Percentiles rank a stretch among this genome's conserved stretches.
Conservation (phyloP, 108 stramenopile species). For the Halocafeteria seosinensis region DNA sequence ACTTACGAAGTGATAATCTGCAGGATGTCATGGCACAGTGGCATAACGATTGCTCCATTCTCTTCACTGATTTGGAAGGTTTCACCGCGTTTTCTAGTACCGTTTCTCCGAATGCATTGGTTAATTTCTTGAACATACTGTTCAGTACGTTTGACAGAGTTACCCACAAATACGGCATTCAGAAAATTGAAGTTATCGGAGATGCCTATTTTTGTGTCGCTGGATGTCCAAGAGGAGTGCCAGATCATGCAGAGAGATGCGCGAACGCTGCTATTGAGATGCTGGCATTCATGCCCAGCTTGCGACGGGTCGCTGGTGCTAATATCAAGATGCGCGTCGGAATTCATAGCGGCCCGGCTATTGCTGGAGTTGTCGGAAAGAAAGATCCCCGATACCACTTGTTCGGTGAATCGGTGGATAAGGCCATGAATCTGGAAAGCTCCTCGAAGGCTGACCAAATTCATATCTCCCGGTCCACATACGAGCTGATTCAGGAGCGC, state of each 20-base stretch:
- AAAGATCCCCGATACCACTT: not conserved
- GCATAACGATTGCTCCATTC: too few relatives aligned
- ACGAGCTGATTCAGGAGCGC: too few relatives aligned
- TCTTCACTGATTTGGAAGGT: slow-evolving; percentile 26
- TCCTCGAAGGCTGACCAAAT: too few relatives aligned
- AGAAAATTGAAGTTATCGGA: slow-evolving; percentile 33
- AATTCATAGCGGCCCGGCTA: not conserved
- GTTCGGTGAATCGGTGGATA: too few relatives aligned
- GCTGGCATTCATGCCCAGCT: too few relatives aligned
- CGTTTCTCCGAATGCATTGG: slow-evolving; percentile 15
- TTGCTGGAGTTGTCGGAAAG: not conserved
- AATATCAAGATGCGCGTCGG: slow-evolving; percentile 2
- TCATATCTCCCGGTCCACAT: too few relatives aligned
- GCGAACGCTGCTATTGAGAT: not conserved
- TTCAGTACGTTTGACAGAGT: slow-evolving; percentile 17
- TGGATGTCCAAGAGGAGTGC: too few relatives aligned
- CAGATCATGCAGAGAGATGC: not conserved
- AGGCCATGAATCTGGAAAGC: too few relatives aligned
- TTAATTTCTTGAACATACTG: slow-evolving; percentile 22
- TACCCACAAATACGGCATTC: slow-evolving; percentile 11
- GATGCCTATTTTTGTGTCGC: slow-evolving; percentile 25
- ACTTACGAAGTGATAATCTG: too few relatives aligned
- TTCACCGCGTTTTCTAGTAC: slow-evolving; percentile 21
- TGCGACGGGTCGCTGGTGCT: too few relatives aligned
- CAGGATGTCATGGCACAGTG: too few relatives aligned